Evolutionary conservation across 805 yeast species (phyloP).

Genomic region (Vanderwaltozyma yarrowii): DNA sequence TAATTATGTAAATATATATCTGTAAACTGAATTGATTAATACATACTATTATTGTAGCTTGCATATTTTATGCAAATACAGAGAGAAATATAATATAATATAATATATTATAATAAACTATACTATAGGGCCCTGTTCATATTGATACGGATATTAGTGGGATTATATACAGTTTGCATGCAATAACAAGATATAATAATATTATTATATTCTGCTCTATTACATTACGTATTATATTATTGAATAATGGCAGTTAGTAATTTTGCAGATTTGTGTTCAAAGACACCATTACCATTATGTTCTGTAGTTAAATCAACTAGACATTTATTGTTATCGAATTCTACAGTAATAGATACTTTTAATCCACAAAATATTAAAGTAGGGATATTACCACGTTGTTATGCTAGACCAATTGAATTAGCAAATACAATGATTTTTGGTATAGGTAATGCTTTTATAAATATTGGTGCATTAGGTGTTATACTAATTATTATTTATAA

Average conservation of each 20-base stretch:
- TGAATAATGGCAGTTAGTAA: slow-evolving; percentile 20
- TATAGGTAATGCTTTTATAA: slow-evolving; percentile 77
- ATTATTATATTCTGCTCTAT: no score
- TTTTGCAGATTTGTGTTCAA: slow-evolving; percentile 42
- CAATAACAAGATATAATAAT: no score
- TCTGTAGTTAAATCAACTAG: slow-evolving; percentile 52
- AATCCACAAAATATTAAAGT: slow-evolving; percentile 28
- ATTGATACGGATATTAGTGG: no score
- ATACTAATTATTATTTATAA: slow-evolving; percentile 63
- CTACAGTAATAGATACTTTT: slow-evolving; percentile 13
- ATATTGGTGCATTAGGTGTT: slow-evolving; percentile 61
- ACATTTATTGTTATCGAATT: slow-evolving; percentile 19
- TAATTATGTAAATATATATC: no score
- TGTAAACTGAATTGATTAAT: no score
- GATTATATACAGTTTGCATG: no score
- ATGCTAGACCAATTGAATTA: slow-evolving; percentile 73
- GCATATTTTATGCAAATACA: no score
- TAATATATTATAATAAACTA: no score
- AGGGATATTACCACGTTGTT: slow-evolving; percentile 72
- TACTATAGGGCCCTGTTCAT: no score
- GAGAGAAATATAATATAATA: no score
- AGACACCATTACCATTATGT: slow-evolving; percentile 71
- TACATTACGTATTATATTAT: no score
- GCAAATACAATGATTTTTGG: slow-evolving; percentile 90
- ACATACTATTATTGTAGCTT: no score